Evolutionary conservation across 345 rosid genomes (phyloP).

Genomic region (Eucalyptus coolabah): DNA sequence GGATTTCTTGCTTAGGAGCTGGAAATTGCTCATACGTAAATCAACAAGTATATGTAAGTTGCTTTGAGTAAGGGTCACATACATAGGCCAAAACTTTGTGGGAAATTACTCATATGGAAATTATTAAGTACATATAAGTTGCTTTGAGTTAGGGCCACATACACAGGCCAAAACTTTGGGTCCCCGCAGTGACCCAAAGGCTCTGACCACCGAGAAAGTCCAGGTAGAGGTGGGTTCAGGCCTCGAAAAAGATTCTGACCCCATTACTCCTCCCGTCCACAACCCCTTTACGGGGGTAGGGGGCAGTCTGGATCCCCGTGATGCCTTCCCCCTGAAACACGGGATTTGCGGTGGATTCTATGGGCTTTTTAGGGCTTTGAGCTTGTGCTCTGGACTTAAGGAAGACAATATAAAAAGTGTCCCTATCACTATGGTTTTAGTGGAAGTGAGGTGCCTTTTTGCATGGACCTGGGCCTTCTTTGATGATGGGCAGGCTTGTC

Average conservation of each 20-base stretch:
- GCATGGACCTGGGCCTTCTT: not conserved
- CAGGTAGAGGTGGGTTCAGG: too few relatives aligned
- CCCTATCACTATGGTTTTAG: not conserved
- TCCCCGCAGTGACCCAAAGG: too few relatives aligned
- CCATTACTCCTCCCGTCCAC: too few relatives aligned
- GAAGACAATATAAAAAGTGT: not conserved
- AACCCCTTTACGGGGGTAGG: too few relatives aligned
- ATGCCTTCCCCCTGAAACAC: too few relatives aligned
- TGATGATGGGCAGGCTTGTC: not conserved
- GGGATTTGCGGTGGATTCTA: not conserved
- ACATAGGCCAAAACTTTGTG: not conserved
- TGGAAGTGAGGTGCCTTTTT: not conserved
- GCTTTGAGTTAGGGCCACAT: not conserved
- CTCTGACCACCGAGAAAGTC: accelerated
- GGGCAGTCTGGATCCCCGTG: too few relatives aligned
- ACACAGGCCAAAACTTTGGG: not conserved
- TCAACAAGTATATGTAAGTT: not conserved
- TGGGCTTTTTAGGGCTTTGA: not conserved
- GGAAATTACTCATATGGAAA: not conserved
- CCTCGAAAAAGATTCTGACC: too few relatives aligned
- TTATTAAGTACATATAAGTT: not conserved
- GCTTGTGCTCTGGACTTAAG: not conserved
- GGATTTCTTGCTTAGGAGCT: not conserved
- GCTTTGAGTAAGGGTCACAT: not conserved
- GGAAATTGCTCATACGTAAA: not conserved